phyloP scores from a whole-genome alignment of 805 yeast species.

The Wickerhamomyces mucosus region DNA sequence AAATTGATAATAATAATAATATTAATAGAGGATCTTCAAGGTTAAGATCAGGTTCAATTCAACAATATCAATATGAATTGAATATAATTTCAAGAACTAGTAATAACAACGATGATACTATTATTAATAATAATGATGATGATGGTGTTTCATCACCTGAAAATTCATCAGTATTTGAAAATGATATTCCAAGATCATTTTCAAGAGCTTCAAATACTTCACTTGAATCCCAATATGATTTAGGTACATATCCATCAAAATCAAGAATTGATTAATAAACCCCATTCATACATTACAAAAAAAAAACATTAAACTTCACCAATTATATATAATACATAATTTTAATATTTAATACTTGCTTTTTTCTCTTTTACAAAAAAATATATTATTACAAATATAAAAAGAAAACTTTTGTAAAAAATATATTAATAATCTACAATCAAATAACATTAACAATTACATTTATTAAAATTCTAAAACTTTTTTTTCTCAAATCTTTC shows the following conservation, averaged over 20 bases:
- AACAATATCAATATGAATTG: conserved; percentile 15
- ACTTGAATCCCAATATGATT: conserved; percentile 16
- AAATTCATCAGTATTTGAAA: conserved; percentile 14
- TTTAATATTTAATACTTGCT: no score
- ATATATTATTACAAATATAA: no score
- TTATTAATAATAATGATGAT: conserved; percentile 6
- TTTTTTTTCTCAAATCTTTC: no score
- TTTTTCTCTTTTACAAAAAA: no score
- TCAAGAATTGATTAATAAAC: conserved; percentile 2
- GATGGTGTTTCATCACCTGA: conserved; percentile 14
- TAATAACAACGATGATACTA: conserved; percentile 10
- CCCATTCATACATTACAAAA: neutral
- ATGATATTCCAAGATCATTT: conserved; percentile 14
- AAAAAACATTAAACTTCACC: conserved; percentile 1
- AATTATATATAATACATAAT: no score
- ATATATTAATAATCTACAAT: no score
- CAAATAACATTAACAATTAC: no score
- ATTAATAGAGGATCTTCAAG: conserved; percentile 2
- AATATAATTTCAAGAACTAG: conserved; percentile 16
- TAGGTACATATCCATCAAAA: conserved; percentile 1
- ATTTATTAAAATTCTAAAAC: no score
- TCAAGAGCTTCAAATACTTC: conserved; percentile 27
- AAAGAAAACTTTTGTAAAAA: no score
- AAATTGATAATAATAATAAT: conserved; percentile 21
- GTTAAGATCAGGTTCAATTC: conserved; percentile 13